Evolutionary conservation across 2,329 filamentous ascomycete species (phyloP).

Genomic region (Arthrobotrys musiformis): DNA sequence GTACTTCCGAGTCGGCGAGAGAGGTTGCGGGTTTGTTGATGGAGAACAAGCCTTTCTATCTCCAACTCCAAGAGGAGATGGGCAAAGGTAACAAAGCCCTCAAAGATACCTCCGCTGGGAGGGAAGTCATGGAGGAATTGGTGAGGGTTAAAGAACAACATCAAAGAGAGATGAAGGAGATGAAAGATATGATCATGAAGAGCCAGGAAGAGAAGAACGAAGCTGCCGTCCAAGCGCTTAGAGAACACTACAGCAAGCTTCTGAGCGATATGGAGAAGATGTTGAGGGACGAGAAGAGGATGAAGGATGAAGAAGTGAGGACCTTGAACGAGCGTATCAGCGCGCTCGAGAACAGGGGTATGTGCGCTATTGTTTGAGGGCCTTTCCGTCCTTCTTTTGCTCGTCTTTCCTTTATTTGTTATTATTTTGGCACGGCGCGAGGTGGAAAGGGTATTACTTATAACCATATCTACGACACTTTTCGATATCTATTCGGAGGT

Average conservation of each 20-base stretch:
- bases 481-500: background rate
- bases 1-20: conserved; percentile 52
- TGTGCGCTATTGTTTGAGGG: conserved; percentile 34
- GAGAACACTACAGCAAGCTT: conserved; percentile 35
- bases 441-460: background rate
- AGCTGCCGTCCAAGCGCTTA: conserved; percentile 30
- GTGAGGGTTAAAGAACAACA: conserved; percentile 76
- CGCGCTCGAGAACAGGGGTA: conserved; percentile 19
- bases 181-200: conserved; percentile 70
- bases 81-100: conserved; percentile 81
- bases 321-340: conserved; percentile 35
- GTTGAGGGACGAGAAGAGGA: conserved; percentile 33
- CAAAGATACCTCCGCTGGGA: conserved; percentile 70
- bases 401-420: too few species aligned
- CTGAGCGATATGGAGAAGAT: conserved; percentile 33
- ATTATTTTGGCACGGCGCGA: background rate
- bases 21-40: conserved; percentile 40
- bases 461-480: background rate
- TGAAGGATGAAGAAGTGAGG: conserved; percentile 42
- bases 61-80: conserved; percentile 87
- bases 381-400: background rate
- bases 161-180: conserved; percentile 77
- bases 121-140: conserved; percentile 81
- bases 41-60: conserved; percentile 91
- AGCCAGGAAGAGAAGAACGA: conserved; percentile 52